Base-by-base conservation (phyloP, 2,329 filamentous ascomycete species). In the Dothideomycetidae sp. region DNA sequence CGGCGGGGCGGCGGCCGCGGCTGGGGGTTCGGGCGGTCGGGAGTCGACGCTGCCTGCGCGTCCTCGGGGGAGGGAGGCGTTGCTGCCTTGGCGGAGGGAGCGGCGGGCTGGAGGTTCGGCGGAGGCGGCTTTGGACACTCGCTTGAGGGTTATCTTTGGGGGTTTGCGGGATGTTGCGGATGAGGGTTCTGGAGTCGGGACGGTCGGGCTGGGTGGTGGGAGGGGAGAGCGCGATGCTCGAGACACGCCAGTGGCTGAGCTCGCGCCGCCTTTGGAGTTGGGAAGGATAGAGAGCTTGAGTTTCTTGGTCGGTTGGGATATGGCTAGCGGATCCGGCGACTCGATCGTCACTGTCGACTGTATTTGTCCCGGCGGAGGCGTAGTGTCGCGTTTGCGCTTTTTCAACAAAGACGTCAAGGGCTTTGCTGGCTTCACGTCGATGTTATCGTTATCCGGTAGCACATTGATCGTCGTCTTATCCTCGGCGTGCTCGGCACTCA, bases 341-440 rank as follows among this genome's bases (percentile, higher is more conserved):
- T 39, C 42, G 5, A 21, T 36, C n/a, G 18, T 35, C 21, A 19
- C 29, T n/a, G 26, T 32, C 21, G n/a, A n/a, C n/a, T n/a, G n/a
- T n/a, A n/a, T n/a, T n/a, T n/a, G n/a, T n/a, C n/a, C n/a, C 31
- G 36, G 33, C n/a, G 53, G 51, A 2, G 59, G 58, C 13, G 58
- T 58, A 18, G 63, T 56, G 33, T 74, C 70, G 29, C 67, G 58
- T 49, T 75, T 76, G 36, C 72, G 63, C 53, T 75, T 76, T 46
- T 56, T 63, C 7, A 50, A 43, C 2, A 51, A 29, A n/a, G 49
- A 54, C 5, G 31, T 23, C 10, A 34, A 28, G n/a, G 28, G 23
- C n/a, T 29, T 15, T 39, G 17, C 23, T 39, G 33, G 37, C 30
- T 34, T 18, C 23, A 16, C 10, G 9, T 14, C 29, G 29, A 14